Evolutionary conservation across 2,329 filamentous ascomycete species (phyloP).

Genomic region (Capronia epimyces): DNA sequence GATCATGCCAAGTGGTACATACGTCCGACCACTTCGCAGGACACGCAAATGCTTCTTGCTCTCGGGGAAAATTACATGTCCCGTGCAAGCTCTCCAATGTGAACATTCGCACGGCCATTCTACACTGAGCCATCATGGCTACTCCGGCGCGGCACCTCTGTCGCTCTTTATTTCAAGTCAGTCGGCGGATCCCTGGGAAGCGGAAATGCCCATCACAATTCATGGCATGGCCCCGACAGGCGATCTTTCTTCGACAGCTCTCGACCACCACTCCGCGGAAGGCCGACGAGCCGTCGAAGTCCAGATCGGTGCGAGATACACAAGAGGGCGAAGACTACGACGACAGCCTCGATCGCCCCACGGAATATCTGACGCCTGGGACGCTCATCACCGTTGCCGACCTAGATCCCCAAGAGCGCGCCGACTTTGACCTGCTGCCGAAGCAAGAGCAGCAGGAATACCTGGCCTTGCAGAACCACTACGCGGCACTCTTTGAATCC

Average conservation of each 20-base stretch:
- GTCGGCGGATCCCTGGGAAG: constrained; percentile 21
- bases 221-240: constrained; percentile 5
- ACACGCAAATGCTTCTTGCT: background rate
- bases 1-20: constrained; percentile 8
- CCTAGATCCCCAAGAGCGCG: constrained; percentile 25
- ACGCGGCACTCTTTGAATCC: constrained; percentile 22
- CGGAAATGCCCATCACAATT: constrained; percentile 18
- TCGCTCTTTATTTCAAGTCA: constrained; percentile 23
- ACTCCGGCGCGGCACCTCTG: constrained; percentile 27
- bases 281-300: constrained; percentile 10
- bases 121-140: constrained; percentile 22
- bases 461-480: constrained; percentile 25
- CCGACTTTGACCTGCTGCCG: constrained; percentile 26
- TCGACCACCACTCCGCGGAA: constrained; percentile 16
- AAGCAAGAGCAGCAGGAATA: constrained; percentile 19
- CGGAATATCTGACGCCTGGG: constrained; percentile 17
- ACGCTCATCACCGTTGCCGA: constrained; percentile 19
- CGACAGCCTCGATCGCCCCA: background rate
- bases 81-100: constrained; percentile 12
- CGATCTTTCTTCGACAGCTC: constrained; percentile 17
- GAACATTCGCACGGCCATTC: background rate
- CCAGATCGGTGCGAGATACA: background rate
- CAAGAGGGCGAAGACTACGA: constrained; percentile 9
- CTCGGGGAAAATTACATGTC: constrained; percentile 11
- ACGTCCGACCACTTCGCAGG: background rate